phyloP scores from a whole-genome alignment of 2,329 filamentous ascomycete species.

The Pseudocercospora vitis region DNA sequence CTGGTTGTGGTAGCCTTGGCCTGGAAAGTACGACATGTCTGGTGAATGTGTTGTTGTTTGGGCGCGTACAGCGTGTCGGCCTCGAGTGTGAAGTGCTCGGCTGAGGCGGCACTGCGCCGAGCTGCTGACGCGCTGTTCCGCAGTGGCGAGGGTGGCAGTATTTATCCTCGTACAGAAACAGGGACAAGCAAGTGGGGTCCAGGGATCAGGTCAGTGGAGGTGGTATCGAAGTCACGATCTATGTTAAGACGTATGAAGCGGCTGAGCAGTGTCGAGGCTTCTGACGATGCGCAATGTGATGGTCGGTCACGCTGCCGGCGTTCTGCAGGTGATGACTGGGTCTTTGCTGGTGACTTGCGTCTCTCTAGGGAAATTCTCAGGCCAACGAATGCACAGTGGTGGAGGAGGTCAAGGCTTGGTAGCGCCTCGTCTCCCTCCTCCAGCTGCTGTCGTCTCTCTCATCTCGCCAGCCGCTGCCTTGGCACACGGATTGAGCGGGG shows the following conservation, averaged over 20 bases:
- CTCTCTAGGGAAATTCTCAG: background rate
- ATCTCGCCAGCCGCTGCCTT: slow-evolving; percentile 1
- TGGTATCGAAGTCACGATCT: slow-evolving; percentile 1
- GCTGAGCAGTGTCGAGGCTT: background rate
- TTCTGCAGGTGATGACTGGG: background rate
- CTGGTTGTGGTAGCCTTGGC: slow-evolving; percentile 37
- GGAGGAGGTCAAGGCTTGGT: slow-evolving; percentile 1
- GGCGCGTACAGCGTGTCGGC: background rate
- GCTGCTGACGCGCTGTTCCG: slow-evolving; percentile 5
- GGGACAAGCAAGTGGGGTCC: slow-evolving; percentile 1
- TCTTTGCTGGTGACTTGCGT: background rate
- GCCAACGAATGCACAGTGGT: slow-evolving; percentile 2
- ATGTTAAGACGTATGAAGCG: background rate
- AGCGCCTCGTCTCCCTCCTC: too few species aligned
- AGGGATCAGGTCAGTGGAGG: background rate
- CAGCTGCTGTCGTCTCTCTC: background rate
- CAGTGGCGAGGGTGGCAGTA: slow-evolving; percentile 5
- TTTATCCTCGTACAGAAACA: slow-evolving; percentile 3
- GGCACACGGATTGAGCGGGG: background rate
- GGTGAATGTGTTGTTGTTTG: background rate
- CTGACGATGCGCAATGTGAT: background rate
- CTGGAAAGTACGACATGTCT: slow-evolving; percentile 35
- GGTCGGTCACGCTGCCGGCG: background rate
- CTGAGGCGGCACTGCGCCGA: slow-evolving; percentile 8
- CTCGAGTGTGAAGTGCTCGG: slow-evolving; percentile 5